These are phyloP conservation scores for Eucalyptus fibrosa DNA, from an alignment of 345 rosid species.

Conservation along the genomic window DNA sequence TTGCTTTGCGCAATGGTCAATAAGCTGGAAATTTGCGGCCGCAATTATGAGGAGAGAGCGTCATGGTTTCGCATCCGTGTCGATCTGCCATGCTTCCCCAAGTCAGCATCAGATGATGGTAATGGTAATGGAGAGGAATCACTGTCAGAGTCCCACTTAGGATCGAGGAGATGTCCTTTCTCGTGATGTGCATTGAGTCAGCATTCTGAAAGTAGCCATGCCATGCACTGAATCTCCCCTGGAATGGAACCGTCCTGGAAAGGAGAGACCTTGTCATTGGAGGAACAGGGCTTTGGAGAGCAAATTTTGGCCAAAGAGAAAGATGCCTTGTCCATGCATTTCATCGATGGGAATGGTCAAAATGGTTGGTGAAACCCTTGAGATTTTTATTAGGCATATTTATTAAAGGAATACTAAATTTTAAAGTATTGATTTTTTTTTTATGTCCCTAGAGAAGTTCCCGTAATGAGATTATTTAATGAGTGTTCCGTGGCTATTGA, in stretches of 20 bases:
- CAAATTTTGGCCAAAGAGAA: neutral
- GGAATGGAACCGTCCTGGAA: neutral
- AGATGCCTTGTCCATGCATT: neutral
- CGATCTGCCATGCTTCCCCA: neutral
- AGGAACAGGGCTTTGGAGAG: neutral
- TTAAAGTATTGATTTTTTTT: neutral
- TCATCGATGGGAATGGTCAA: neutral
- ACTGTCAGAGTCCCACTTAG: neutral
- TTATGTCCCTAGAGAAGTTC: neutral
- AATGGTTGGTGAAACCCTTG: neutral
- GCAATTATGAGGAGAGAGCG: neutral
- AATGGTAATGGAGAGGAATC: neutral
- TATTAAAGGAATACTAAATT: neutral
- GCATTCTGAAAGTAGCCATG: neutral
- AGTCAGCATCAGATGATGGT: neutral
- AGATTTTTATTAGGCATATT: neutral
- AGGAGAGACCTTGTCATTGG: neutral
- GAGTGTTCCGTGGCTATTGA: too few relatives aligned
- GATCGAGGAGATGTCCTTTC: neutral
- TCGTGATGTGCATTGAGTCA: neutral
- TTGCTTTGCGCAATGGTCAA: neutral
- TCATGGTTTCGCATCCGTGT: neutral
- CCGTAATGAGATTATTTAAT: neutral
- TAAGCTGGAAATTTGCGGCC: neutral
- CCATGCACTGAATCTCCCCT: neutral